Base-by-base conservation (phyloP, 1,284 basidiomycete genomes). In the Ganoderma multipileum region DNA sequence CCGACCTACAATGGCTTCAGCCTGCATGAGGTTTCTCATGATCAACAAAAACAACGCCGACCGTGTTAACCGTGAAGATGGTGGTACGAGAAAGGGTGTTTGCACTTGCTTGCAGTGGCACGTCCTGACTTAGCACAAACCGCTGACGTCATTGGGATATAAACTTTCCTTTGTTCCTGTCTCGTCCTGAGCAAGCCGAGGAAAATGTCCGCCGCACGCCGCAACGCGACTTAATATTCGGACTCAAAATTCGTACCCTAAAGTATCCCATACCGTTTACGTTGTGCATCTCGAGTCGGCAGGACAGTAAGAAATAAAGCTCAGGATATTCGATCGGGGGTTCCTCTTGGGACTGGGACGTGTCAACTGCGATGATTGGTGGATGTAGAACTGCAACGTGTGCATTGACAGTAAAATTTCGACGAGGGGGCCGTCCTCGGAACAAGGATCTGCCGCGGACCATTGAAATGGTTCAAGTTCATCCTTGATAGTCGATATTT, bases 21-120 rank as follows among this genome's bases (percentile, higher is more conserved):
- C 38, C 38, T n/a, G n/a, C 7, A 26, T 50, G 20, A 4, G 47
- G 23, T 18, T 14, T 28, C 16, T 33, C n/a, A n/a, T n/a, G n/a
- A n/a, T n/a, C 33, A 33, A 33, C 33, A 33, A 33, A 7, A 28
- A 52, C 23, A 18, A 9, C 0, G 28, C 11, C 30, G 16, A 33
- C 16, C 6, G 28, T 7, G 4, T 18, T 14, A 33, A 30, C 18
- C 28, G 14, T 55, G 57, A 26, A 39, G 57, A 20, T 23, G 57
- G 57, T 59, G 57, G 57, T 59, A 36, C 30, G 57, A 59, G 57
- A 59, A 23, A 38, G 36, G 39, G 57, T n/a, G 52, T 55, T 55
- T 30, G 7, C 16, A 3, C 16, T 28, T 20, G 52, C 28, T 18
- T 55, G 52, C 28, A 18, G 28, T 55, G 52, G 52, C 52, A 55